phyloP scores from a whole-genome alignment of 768 basidiomycete genomes.

The Lepiota brunneoincarnata region DNA sequence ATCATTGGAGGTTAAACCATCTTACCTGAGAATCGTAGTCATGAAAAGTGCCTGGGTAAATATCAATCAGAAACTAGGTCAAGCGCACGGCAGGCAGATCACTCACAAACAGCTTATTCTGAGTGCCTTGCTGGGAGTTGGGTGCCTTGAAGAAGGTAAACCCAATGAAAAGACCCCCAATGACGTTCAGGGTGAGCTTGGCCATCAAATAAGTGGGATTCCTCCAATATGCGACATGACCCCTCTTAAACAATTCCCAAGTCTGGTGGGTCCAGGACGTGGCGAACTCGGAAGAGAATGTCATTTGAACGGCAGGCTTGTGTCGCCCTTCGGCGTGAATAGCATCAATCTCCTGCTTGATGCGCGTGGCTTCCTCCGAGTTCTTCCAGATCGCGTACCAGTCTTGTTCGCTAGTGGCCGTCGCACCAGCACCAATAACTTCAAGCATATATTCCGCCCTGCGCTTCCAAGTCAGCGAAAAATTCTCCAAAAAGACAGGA shows the following conservation, averaged over 20 bases:
- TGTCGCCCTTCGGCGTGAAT: constrained; percentile 50
- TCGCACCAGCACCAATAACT: constrained; percentile 73
- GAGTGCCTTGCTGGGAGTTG: constrained; percentile 52
- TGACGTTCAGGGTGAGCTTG: constrained; percentile 52
- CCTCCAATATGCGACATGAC: constrained; percentile 48
- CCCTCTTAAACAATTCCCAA: constrained; percentile 41
- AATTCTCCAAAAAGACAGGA: background rate
- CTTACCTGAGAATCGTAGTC: constrained; percentile 42
- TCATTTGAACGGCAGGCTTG: constrained; percentile 32
- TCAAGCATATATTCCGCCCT: constrained; percentile 68
- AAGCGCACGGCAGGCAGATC: constrained; percentile 13
- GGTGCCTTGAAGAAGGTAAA: constrained; percentile 64
- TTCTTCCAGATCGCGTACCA: constrained; percentile 61
- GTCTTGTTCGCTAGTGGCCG: constrained; percentile 48
- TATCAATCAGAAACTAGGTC: background rate
- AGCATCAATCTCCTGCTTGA: constrained; percentile 37
- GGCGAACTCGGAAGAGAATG: constrained; percentile 44
- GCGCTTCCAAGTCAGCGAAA: background rate
- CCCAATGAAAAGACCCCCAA: constrained; percentile 54
- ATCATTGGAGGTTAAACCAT: background rate
- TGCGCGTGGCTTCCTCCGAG: constrained; percentile 39
- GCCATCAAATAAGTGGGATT: constrained; percentile 59
- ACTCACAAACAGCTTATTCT: constrained; percentile 65
- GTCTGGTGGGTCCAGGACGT: constrained; percentile 53
- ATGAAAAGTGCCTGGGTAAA: constrained; percentile 48